Percentiles rank a stretch among this genome's conserved stretches.
Evolutionary conservation across 2,329 filamentous ascomycete genomes (phyloP).

Genomic region (Phialocephala sp.): DNA sequence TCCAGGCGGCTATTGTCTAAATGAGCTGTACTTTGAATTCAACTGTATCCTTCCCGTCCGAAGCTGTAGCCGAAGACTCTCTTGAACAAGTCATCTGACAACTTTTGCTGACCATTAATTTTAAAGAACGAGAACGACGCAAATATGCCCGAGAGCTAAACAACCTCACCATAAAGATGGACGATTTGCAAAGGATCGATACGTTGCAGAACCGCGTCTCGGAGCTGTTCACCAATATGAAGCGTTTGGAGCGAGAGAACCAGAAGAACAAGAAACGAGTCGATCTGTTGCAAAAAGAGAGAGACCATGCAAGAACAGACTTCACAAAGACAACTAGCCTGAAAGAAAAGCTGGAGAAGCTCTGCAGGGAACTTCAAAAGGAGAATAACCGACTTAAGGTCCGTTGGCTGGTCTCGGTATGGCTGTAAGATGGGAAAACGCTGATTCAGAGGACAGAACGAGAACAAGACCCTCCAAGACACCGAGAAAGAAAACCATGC

Average conservation of each 20-base stretch:
- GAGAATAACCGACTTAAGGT: slow-evolving; percentile 99
- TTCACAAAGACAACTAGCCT: slow-evolving; percentile 87
- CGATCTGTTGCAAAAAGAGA: slow-evolving; percentile 94
- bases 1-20: neutral
- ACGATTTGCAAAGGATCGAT: slow-evolving; percentile 89
- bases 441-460: slow-evolving; percentile 63
- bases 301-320: slow-evolving; percentile 86
- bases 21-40: neutral
- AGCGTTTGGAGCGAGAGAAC: slow-evolving; percentile 91
- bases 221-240: slow-evolving; percentile 92
- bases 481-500: slow-evolving; percentile 82
- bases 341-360: slow-evolving; percentile 96
- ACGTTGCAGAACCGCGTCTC: slow-evolving; percentile 89
- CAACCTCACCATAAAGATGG: slow-evolving; percentile 88
- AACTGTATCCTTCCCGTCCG: neutral
- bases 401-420: slow-evolving; percentile 31
- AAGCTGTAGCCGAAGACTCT: neutral
- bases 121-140: slow-evolving; percentile 86
- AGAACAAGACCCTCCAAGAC: slow-evolving; percentile 90
- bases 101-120: slow-evolving; percentile 19
- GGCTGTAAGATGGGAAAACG: slow-evolving; percentile 26
- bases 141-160: slow-evolving; percentile 91
- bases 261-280: slow-evolving; percentile 95
- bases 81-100: neutral
- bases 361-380: slow-evolving; percentile 91